Conservation (phyloP, 1,284 basidiomycete genomes). For the Lentinula novae-zelandiae region DNA sequence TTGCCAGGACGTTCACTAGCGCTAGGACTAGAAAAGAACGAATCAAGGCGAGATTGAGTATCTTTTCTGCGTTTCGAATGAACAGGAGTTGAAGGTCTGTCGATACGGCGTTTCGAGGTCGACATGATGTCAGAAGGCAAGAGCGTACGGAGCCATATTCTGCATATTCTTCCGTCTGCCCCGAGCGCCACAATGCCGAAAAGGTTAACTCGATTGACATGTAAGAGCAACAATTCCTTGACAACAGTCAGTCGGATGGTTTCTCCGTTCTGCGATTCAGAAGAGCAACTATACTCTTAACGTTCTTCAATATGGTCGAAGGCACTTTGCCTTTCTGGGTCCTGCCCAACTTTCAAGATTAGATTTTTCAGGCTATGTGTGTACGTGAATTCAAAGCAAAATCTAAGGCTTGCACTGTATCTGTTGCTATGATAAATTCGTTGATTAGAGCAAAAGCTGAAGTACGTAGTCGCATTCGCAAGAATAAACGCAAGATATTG, state of each 20-base stretch:
- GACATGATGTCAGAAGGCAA: conserved; percentile 9
- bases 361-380: neutral
- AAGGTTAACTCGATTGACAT: neutral
- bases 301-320: neutral
- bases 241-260: neutral
- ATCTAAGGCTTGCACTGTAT: neutral
- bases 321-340: neutral
- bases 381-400: neutral
- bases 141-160: neutral
- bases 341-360: neutral
- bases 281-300: neutral
- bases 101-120: conserved; percentile 8
- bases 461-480: neutral
- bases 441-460: neutral
- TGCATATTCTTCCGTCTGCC: neutral
- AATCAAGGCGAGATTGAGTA: conserved; percentile 8
- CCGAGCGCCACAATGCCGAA: conserved; percentile 5
- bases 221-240: neutral
- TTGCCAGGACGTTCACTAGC: neutral
- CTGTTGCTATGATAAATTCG: conserved; percentile 8
- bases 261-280: neutral
- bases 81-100: neutral
- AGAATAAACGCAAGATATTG: neutral
- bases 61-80: conserved; percentile 9
- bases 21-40: conserved; percentile 5